Conservation (phyloP, 2,329 filamentous ascomycete species). For the Stemphylium lycopersici region DNA sequence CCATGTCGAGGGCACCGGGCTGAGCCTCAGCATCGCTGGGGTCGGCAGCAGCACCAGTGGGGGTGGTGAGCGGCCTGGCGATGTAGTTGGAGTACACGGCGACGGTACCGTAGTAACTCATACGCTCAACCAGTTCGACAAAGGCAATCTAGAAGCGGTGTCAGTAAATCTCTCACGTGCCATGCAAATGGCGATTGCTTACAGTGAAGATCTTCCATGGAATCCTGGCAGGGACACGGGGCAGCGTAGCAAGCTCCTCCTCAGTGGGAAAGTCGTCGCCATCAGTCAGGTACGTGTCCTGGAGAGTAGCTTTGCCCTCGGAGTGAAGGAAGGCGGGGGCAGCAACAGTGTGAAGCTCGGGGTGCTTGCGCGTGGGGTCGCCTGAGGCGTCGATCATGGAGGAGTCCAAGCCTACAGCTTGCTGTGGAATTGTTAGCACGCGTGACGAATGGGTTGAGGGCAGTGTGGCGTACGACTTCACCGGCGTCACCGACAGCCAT, state of each 20-base stretch:
- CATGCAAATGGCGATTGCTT: neutral
- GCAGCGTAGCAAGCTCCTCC: constrained; percentile 45
- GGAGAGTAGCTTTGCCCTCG: constrained; percentile 48
- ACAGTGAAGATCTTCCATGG: constrained; percentile 40
- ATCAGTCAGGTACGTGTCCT: constrained; percentile 38
- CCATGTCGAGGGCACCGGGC: constrained; percentile 61
- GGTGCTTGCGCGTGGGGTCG: constrained; percentile 43
- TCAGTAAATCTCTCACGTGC: constrained; percentile 3
- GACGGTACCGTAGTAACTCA: constrained; percentile 48
- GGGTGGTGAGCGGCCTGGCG: constrained; percentile 33
- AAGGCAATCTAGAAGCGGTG: constrained; percentile 39
- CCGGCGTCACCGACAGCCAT: constrained; percentile 37
- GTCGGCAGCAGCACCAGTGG: constrained; percentile 39
- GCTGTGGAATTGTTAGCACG: constrained; percentile 25
- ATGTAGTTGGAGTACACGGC: constrained; percentile 50
- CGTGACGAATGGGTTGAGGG: neutral
- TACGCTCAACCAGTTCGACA: constrained; percentile 48
- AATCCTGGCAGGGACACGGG: constrained; percentile 42
- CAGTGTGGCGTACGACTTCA: constrained; percentile 26
- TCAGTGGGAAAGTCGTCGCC: constrained; percentile 39
- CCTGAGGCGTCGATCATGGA: constrained; percentile 42
- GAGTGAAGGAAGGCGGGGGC: constrained; percentile 39
- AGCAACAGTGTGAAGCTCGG: constrained; percentile 27
- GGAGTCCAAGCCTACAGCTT: constrained; percentile 42
- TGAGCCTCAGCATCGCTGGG: constrained; percentile 38